Evolutionary conservation across 495 filamentous ascomycete genomes (phyloP), one percentile per base, ranked within the genome.

Genomic region (Tuber brumale): DNA sequence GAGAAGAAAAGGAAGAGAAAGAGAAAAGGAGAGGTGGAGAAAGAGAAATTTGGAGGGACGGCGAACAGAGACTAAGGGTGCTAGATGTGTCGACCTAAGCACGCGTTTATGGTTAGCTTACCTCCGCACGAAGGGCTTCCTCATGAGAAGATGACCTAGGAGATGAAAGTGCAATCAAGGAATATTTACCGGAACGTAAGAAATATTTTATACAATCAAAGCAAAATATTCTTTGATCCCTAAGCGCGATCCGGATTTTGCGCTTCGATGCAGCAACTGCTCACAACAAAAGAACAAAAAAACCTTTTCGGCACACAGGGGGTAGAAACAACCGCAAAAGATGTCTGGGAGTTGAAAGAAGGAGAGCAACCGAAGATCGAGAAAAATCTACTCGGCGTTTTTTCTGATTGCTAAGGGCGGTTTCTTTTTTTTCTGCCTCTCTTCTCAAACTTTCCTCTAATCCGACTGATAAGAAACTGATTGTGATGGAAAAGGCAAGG

Each of bases 261-360:
- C 78, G 78, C 78, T 76, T 74, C 48, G 66, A 69, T 79, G 73
- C 76, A 79, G 77, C 57, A 66, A 19, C 73, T 73, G 73, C 72
- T 79, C 75, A 74, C 77, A 74, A 77, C 73, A 57, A 76, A 77
- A 77, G 57, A 71, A 76, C 48, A 73, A 79, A 80, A 80, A 79
- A 79, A 79, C 75, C 70, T 72, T 80, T 80, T 73, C 70, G 48
- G 71, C 73, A 80, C 76, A 74, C 78, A 80, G 76, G 78, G 78
- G 77, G 61, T 69, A 51, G 72, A 75, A 73, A 79, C 73, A 46
- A 66, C 27, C 45, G 35, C 73, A 73, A 35, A 31, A 31, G 57
- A 18, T 66, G 14, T 66, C 31, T 79, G 42, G 75, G 70, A 57
- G 74, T 66, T 39, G 72, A 71, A 70, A 37, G 70, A 80, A 73